Evolutionary conservation across 768 basidiomycete species (phyloP).

Genomic region (Scleroderma bovista): DNA sequence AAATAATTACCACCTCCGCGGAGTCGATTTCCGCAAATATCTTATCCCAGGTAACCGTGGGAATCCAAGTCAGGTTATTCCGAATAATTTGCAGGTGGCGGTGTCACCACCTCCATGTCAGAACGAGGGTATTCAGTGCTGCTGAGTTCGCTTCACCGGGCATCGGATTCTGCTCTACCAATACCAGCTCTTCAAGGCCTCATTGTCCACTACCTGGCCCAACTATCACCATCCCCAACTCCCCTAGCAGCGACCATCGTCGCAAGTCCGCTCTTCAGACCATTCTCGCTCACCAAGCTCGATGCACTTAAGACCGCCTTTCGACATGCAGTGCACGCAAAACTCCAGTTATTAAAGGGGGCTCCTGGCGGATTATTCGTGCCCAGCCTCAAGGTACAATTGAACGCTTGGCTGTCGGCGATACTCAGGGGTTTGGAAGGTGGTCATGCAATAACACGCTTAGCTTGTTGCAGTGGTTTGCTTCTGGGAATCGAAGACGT

Average conservation of each 20-base stretch:
- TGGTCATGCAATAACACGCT: constrained; percentile 54
- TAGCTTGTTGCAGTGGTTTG: constrained; percentile 61
- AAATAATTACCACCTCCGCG: too few species aligned
- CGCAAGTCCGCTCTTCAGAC: constrained; percentile 25
- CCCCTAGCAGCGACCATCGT: constrained; percentile 29
- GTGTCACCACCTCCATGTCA: constrained; percentile 2
- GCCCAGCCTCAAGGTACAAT: constrained; percentile 32
- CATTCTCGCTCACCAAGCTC: constrained; percentile 25
- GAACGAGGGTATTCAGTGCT: constrained; percentile 21
- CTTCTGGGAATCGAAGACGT: constrained; percentile 58
- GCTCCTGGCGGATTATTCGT: constrained; percentile 28
- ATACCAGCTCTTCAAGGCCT: constrained; percentile 21
- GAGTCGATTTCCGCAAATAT: too few species aligned
- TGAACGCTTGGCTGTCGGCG: constrained; percentile 47
- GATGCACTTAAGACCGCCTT: constrained; percentile 23
- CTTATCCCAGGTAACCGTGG: too few species aligned
- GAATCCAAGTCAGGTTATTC: too few species aligned
- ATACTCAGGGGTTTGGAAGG: constrained; percentile 59
- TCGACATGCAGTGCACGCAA: constrained; percentile 28
- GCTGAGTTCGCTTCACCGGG: constrained; percentile 22
- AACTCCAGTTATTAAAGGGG: constrained; percentile 17
- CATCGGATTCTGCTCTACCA: constrained; percentile 10
- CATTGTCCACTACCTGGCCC: constrained; percentile 24
- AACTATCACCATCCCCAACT: constrained; percentile 24
- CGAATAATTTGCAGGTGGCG: neutral